Evolutionary conservation across 495 filamentous ascomycete genomes (phyloP), one percentile per base, ranked within the genome.

Genomic region (Tuber aestivum): DNA sequence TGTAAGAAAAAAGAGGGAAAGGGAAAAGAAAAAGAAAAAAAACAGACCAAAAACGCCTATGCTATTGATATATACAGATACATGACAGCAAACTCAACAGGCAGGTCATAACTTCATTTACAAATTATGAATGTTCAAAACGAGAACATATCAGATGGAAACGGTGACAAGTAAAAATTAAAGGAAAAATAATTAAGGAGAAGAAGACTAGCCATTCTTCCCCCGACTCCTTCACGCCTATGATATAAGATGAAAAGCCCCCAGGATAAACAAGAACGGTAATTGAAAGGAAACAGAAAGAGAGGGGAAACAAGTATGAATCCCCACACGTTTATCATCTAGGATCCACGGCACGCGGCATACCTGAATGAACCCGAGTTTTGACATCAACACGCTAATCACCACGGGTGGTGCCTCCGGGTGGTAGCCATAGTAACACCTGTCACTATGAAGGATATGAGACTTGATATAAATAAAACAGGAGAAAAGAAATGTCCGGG

Each of bases 61-160:
- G 56, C 56, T 65, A 35, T 65, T 65, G 27, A 35, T 65, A 65
- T 65, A 35, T 65, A 65, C 56, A 65, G 27, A 12, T 18, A 65
- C 27, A 65, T 32, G 12, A 61, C 9, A 65, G 14, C 56, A 65
- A 65, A 65, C 27, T 35, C 27, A 65, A 35, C 27, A 65, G 56
- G 27, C 32, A 35, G 56, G 56, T 65, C 56, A 65, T 65, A 35
- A 65, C 56, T 65, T 65, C 56, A 65, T 65, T 65, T 65, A 35
- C 56, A 65, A 35, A 65, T 65, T 65, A 65, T 35, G 4, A 35
- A 65, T 65, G 12, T 14, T 35, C 27, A 65, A 18, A 27, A 61
- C 27, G n/a, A 56, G 48, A 56, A 27, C n/a, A 18, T 8, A 35
- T 7, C 56, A 35, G 56, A 35, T 18, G 27, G 27, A 35, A 56